A percentile compares a stretch with the other conserved stretches of the same genome.
phyloP scores from a whole-genome alignment of 2,329 filamentous ascomycete genomes.

The Diaporthe ampelina region DNA sequence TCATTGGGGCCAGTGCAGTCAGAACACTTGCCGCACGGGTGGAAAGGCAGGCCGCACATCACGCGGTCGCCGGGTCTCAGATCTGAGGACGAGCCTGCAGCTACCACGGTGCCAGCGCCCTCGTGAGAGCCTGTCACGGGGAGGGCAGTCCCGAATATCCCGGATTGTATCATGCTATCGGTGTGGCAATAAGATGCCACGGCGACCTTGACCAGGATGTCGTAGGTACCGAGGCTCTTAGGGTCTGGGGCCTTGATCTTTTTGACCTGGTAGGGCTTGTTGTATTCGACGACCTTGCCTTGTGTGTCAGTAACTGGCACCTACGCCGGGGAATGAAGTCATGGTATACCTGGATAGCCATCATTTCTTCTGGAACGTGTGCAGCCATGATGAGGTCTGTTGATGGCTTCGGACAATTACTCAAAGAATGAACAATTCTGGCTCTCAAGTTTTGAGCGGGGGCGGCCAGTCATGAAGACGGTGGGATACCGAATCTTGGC shows the following conservation, averaged over 20 bases:
- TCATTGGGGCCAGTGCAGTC: slow-evolving; percentile 64
- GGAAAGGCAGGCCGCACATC: slow-evolving; percentile 67
- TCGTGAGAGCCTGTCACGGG: slow-evolving; percentile 71
- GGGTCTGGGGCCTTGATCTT: slow-evolving; percentile 65
- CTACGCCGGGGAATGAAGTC: too few relatives aligned
- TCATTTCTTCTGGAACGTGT: slow-evolving; percentile 35
- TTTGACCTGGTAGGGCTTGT: slow-evolving; percentile 68
- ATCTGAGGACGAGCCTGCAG: slow-evolving; percentile 57
- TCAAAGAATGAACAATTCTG: background rate
- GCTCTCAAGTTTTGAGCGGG: background rate
- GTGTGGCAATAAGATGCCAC: slow-evolving; percentile 75
- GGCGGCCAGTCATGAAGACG: background rate
- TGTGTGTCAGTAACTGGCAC: background rate
- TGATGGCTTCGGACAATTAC: background rate
- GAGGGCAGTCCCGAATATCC: slow-evolving; percentile 61
- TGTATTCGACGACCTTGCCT: slow-evolving; percentile 55
- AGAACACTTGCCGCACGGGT: slow-evolving; percentile 65
- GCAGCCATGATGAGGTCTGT: background rate
- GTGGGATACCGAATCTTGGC: background rate
- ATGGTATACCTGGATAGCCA: slow-evolving; percentile 36
- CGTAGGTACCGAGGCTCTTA: slow-evolving; percentile 59
- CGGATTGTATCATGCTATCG: slow-evolving; percentile 67
- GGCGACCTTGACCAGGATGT: slow-evolving; percentile 72
- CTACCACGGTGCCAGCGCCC: slow-evolving; percentile 67
- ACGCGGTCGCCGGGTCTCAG: slow-evolving; percentile 67